Evolutionary conservation across 2,329 filamentous ascomycete species (phyloP).

Genomic region (Chrysoporthe austroafricana): DNA sequence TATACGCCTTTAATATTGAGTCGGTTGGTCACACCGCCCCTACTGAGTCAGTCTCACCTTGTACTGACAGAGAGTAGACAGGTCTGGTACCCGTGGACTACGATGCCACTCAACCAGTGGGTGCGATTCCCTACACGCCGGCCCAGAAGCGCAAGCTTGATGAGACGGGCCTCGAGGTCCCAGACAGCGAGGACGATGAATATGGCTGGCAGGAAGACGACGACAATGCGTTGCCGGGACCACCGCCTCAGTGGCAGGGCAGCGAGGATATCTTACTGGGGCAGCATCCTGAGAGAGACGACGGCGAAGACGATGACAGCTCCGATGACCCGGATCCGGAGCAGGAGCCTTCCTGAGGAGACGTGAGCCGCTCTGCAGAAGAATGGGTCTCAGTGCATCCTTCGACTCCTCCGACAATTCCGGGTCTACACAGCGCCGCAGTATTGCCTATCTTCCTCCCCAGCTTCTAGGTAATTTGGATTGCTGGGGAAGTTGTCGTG

Average conservation of each 20-base stretch:
- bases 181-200: conserved; percentile 68
- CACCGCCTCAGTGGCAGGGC: conserved; percentile 70
- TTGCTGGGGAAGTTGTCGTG: conserved; percentile 22
- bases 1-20: conserved; percentile 55
- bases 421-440: conserved; percentile 9
- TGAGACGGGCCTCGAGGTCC: conserved; percentile 62
- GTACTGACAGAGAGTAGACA: conserved; percentile 39
- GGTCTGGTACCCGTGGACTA: conserved; percentile 49
- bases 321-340: conserved; percentile 41
- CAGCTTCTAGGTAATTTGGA: conserved; percentile 12
- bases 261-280: conserved; percentile 66
- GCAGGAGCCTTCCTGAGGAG: conserved; percentile 29
- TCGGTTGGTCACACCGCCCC: conserved; percentile 42
- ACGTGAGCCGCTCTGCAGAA: conserved; percentile 24
- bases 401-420: neutral
- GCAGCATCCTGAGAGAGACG: conserved; percentile 36
- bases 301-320: conserved; percentile 40
- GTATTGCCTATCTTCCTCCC: conserved; percentile 13
- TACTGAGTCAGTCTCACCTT: conserved; percentile 24
- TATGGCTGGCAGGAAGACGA: conserved; percentile 74
- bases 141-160: conserved; percentile 66
- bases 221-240: conserved; percentile 61
- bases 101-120: conserved; percentile 43
- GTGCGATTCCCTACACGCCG: conserved; percentile 40
- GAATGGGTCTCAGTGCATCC: conserved; percentile 6